Evolutionary conservation across 371 early-diverging fungal genomes (phyloP), one percentile per base, ranked within the genome.

Genomic region (Homolaphlyctis polyrhiza): DNA sequence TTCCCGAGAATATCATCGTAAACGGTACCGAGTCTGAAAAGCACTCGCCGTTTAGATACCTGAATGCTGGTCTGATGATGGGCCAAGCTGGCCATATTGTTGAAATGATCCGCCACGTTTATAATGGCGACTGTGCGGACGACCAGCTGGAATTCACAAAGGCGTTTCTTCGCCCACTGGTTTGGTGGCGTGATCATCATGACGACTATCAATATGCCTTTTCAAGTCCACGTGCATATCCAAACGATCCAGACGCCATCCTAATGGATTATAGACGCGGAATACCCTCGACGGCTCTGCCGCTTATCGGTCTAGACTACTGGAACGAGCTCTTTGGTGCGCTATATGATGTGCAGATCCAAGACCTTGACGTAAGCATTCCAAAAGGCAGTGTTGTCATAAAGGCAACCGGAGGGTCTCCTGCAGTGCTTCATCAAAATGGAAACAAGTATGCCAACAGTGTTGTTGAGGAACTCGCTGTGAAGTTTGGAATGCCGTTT

Each of bases 41-140:
- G 29, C 47, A 8, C 35, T 28, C 65, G 39, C 35, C 32, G 58
- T 36, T 35, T 30, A 32, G 54, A 8, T 72, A 58, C 57, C 59
- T 74, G 14, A 77, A 77, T 57, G 77, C 77, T 23, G 77, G 77
- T 13, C 55, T 62, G 6, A 25, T 72, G 66, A 67, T 77, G 14
- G 74, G 74, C 29, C 51, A 51, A 11, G 77, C 72, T 1, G 60
- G 58, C 3, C 65, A 59, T 16, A 13, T 77, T 8, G 57, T 34
- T 8, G 32, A 35, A 32, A 39, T 72, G 23, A 33, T 74, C 23
- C 16, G 32, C 14, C 11, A 58, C 13, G 34, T 65, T 28, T 68
- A 70, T 58, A 32, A 27, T 25, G 47, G 36, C 6, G 77, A 77
- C 59, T 77, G 74, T 63, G 54, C 52, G 29, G 77, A 77, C 58